phyloP scores from a whole-genome alignment of 169 alveolate genomes.

The Babesia sp. region DNA sequence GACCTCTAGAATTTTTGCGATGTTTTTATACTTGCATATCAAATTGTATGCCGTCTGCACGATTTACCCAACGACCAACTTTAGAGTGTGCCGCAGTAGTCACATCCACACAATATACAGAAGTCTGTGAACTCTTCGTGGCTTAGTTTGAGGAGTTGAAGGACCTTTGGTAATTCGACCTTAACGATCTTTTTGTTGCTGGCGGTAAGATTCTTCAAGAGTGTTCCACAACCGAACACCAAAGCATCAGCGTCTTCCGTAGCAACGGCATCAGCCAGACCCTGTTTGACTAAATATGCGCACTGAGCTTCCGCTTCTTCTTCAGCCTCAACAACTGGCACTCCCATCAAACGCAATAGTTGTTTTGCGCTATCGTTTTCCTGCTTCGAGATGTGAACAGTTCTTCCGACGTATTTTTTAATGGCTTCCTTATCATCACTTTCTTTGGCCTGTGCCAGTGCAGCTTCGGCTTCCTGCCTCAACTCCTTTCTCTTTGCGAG shows the following conservation, averaged over 20 bases:
- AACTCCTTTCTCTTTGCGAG: constrained; percentile 83
- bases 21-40: constrained; percentile 83
- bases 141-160: constrained; percentile 80
- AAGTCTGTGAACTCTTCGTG: constrained; percentile 94
- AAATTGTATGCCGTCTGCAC: constrained; percentile 92
- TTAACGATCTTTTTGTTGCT: constrained; percentile 69
- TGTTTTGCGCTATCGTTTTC: constrained; percentile 92
- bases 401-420: constrained; percentile 88
- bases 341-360: constrained; percentile 90
- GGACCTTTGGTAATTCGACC: constrained; percentile 74
- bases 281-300: constrained; percentile 89
- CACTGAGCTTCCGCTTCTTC: constrained; percentile 98
- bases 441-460: constrained; percentile 83
- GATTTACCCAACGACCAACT: constrained; percentile 94
- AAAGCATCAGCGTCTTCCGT: constrained; percentile 98
- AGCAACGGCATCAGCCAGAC: constrained; percentile 91
- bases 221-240: constrained; percentile 89
- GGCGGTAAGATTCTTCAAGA: constrained; percentile 76
- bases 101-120: constrained; percentile 98
- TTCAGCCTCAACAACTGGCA: constrained; percentile 93
- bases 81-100: constrained; percentile 91
- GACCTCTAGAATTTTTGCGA: constrained; percentile 85
- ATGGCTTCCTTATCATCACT: constrained; percentile 91
- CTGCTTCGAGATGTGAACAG: constrained; percentile 88
- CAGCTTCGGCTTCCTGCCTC: constrained; percentile 88